Evolutionary conservation across 768 basidiomycete species (phyloP).

Genomic region (Trametopsis cervina): DNA sequence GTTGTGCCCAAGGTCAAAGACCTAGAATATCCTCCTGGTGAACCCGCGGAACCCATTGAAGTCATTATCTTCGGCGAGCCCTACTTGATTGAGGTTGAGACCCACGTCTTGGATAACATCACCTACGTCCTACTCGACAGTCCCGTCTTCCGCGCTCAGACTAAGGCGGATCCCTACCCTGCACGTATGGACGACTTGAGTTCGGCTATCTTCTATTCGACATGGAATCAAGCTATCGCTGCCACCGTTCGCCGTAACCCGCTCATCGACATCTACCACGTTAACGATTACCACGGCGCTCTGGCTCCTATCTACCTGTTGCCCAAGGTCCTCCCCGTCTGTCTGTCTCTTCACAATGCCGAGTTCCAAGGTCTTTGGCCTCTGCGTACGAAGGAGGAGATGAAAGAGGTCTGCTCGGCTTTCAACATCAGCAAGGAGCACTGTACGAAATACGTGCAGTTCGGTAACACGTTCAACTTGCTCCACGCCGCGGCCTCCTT

Average conservation of each 20-base stretch:
- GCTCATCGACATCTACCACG: slow-evolving; percentile 87
- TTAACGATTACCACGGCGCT: slow-evolving; percentile 94
- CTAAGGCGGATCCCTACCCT: slow-evolving; percentile 92
- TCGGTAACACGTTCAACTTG: slow-evolving; percentile 96
- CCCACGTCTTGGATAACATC: slow-evolving; percentile 89
- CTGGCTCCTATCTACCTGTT: slow-evolving; percentile 87
- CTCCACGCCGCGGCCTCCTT: slow-evolving; percentile 90
- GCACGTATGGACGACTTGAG: slow-evolving; percentile 96
- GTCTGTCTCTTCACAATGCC: slow-evolving; percentile 91
- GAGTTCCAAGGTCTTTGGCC: slow-evolving; percentile 98
- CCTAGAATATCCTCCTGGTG: slow-evolving; percentile 85
- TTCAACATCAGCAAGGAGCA: slow-evolving; percentile 97
- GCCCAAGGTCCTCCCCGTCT: slow-evolving; percentile 85
- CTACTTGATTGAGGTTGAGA: slow-evolving; percentile 94
- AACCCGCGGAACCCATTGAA: slow-evolving; percentile 89
- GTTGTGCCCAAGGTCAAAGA: slow-evolving; percentile 94
- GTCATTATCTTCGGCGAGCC: slow-evolving; percentile 95
- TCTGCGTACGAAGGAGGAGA: slow-evolving; percentile 92
- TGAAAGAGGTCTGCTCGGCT: slow-evolving; percentile 97
- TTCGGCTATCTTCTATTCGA: slow-evolving; percentile 96
- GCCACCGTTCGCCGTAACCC: slow-evolving; percentile 83
- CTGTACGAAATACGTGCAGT: slow-evolving; percentile 96
- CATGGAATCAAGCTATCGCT: slow-evolving; percentile 96
- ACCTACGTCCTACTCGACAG: slow-evolving; percentile 92
- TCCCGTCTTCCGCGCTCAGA: slow-evolving; percentile 95